phyloP scores from a whole-genome alignment of 2,329 filamentous ascomycete species.

The Epicoccum sorghinum region DNA sequence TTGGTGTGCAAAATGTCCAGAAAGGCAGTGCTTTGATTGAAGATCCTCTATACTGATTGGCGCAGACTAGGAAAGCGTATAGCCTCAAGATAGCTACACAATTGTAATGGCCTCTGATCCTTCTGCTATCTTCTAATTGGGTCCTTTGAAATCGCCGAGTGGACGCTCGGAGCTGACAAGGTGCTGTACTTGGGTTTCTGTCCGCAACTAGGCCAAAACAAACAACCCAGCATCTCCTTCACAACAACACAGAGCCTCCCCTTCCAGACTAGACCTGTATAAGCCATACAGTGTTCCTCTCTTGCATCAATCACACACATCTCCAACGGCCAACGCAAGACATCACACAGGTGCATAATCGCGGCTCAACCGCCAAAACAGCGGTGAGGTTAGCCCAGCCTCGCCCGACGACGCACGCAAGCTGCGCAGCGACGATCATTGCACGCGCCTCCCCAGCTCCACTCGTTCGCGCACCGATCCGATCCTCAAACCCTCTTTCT shows the following conservation, averaged over 20 bases:
- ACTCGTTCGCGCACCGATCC: conserved; percentile 35
- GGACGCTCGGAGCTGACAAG: no score
- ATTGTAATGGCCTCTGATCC: no score
- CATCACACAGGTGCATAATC: conserved; percentile 21
- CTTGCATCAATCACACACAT: background rate
- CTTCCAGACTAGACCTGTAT: background rate
- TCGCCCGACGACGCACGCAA: conserved; percentile 4
- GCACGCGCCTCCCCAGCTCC: conserved; percentile 20
- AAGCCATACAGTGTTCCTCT: background rate
- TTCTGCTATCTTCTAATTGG: no score
- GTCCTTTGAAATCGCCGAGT: no score
- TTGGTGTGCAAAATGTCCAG: no score
- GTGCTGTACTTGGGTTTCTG: no score
- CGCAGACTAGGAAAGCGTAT: no score
- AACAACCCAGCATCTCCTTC: background rate
- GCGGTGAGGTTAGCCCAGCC: conserved; percentile 29
- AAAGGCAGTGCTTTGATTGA: no score
- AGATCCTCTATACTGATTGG: no score
- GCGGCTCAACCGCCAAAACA: conserved; percentile 11
- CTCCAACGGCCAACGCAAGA: conserved; percentile 26
- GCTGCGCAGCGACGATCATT: conserved; percentile 11
- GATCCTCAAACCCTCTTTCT: conserved; percentile 9
- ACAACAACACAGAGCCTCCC: background rate
- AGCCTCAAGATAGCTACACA: no score
- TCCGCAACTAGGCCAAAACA: no score